Evolutionary conservation across 2,329 filamentous ascomycete genomes (phyloP).

Genomic region (Pseudogymnoascus sp.): DNA sequence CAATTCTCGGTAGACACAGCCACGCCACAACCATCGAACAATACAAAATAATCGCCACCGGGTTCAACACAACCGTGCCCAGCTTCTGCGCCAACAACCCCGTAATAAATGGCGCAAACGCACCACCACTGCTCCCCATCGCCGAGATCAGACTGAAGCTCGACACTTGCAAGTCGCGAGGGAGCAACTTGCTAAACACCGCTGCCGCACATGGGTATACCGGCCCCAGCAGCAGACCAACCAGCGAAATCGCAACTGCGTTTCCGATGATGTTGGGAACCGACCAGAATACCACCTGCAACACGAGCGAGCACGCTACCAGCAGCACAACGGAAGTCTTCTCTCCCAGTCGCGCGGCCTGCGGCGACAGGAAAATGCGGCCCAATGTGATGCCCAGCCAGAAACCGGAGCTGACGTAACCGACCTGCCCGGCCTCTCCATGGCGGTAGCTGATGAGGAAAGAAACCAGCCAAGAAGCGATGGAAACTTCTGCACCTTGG

Average conservation of each 20-base stretch:
- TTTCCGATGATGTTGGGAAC: conserved; percentile 68
- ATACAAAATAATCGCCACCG: conserved; percentile 61
- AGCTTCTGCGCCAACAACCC: conserved; percentile 40
- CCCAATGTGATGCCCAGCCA: conserved; percentile 71
- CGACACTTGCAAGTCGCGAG: conserved; percentile 51
- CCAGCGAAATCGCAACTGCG: conserved; percentile 58
- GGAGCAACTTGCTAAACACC: conserved; percentile 55
- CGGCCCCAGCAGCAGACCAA: conserved; percentile 70
- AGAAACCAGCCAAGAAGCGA: conserved; percentile 80
- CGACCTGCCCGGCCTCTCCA: conserved; percentile 63
- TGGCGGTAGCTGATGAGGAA: conserved; percentile 69
- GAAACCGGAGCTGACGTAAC: conserved; percentile 70
- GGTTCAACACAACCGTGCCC: conserved; percentile 40
- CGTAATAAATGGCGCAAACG: conserved; percentile 50
- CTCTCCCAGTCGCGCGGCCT: conserved; percentile 63
- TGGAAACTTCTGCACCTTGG: conserved; percentile 76
- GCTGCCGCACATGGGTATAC: conserved; percentile 68
- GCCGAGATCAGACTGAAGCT: conserved; percentile 62
- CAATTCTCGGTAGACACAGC: conserved; percentile 48
- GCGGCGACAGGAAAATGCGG: conserved; percentile 61
- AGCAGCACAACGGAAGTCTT: conserved; percentile 59
- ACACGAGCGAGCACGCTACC: conserved; percentile 52
- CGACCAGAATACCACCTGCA: conserved; percentile 72
- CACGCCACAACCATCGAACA: conserved; percentile 58
- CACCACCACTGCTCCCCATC: conserved; percentile 62